Percentiles rank a stretch among this genome's conserved stretches.
Conservation (phyloP, 768 basidiomycete genomes). For the Tulasnella calospora region DNA sequence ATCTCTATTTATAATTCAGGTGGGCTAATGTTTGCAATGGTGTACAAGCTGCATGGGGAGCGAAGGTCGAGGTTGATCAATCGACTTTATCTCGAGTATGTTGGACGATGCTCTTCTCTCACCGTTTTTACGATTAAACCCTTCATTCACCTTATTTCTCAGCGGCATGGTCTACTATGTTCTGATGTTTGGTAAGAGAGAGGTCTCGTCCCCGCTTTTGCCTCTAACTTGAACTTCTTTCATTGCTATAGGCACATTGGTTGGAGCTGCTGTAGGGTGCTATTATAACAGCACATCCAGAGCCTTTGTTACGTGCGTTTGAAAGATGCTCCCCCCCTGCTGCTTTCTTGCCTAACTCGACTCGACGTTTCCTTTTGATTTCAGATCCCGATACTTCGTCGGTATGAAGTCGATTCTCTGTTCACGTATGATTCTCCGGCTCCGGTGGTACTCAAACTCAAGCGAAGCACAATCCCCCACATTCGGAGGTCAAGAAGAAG, state of each 20-base stretch:
- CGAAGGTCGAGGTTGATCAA: not conserved
- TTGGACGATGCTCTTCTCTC: not conserved
- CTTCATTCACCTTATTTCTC: not conserved
- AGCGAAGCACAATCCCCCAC: not conserved
- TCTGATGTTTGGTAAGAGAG: not conserved
- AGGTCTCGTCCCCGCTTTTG: not conserved
- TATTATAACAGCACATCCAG: not conserved
- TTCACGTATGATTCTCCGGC: not conserved
- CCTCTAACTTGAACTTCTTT: not conserved
- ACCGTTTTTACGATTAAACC: not conserved
- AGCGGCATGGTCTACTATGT: not conserved
- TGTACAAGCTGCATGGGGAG: constrained; percentile 10
- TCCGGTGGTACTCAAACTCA: not conserved
- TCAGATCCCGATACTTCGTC: not conserved
- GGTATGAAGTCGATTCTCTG: constrained; percentile 9
- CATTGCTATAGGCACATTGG: not conserved
- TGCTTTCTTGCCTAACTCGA: not conserved
- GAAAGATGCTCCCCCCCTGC: not conserved
- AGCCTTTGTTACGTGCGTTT: not conserved
- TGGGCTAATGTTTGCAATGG: constrained; percentile 1
- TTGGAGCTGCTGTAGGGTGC: not conserved
- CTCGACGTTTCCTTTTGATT: not conserved
- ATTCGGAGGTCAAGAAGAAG: not conserved
- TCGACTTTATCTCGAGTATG: not conserved
- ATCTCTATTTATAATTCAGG: not conserved